Evolutionary conservation across 768 basidiomycete genomes (phyloP), one percentile per base, ranked within the genome.

Genomic region (Termitomyces sp.): DNA sequence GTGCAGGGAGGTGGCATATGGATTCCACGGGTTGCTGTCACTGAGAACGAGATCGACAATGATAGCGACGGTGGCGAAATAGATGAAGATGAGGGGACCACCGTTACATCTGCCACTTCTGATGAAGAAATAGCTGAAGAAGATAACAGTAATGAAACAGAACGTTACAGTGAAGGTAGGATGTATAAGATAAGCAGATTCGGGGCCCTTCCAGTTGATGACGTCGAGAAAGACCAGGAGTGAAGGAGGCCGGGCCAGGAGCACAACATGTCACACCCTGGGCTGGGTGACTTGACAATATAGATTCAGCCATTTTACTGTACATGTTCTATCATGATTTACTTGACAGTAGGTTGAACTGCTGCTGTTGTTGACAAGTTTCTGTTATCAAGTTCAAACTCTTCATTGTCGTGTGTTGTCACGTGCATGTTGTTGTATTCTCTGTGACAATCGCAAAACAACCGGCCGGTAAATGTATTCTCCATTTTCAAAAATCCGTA

Each of bases 1-100:
- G 65, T 64, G 8, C 63, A 66, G 28, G 74, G 68, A 10, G 61
- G 66, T 40, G 85, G 88, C 1, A 79, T 88, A 57, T 87, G 85
- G 85, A 75, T 87, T 50, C 73, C 74, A 46, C 68, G 71, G 32
- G 62, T 56, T 1, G 71, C 69, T 52, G 64, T 62, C 2, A 63
- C 59, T 6, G 71, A 74, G 53, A 64, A 72, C 37, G 69, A 70
- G 9, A 69, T 69, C 4, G 68, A 71, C 21, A 64, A 72, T 35
- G 69, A 70, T 14, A 69, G 70, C 4, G 69, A 71, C 19, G 68
- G 64, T 34, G 70, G 67, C 24, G 69, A 63, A 26, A 66, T 65
- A 28, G 70, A 64, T 1, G 69, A 70, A 8, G 67, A 65, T 11
- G 62, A 62, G 15, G 59, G 59, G 26, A 62, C 56, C 1, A 54